These are phyloP conservation scores for Cenchrus fungigraminus DNA, from an alignment of 176 grass and related monocot species.

Conservation along the genomic window DNA sequence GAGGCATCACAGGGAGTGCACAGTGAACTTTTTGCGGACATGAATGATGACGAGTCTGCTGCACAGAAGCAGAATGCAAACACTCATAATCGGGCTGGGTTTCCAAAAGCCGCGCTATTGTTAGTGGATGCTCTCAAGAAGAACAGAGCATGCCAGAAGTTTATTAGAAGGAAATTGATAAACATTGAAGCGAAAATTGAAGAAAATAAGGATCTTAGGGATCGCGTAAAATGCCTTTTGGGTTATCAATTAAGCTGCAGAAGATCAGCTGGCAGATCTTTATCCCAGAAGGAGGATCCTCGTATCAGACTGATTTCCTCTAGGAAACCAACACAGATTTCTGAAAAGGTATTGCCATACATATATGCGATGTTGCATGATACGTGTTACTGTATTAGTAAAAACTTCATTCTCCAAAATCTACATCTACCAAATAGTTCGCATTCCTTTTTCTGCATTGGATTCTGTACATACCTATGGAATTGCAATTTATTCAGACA, in stretches of 20 bases:
- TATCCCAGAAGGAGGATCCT: conserved; percentile 83
- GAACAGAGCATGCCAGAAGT: conserved; percentile 86
- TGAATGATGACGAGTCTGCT: not conserved
- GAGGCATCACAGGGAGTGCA: conserved; percentile 7
- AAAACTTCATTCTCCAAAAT: not conserved
- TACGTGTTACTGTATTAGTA: not conserved
- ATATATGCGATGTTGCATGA: not conserved
- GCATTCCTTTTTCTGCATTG: not conserved
- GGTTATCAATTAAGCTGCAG: conserved; percentile 77
- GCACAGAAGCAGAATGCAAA: conserved; percentile 41
- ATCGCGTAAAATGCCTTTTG: conserved; percentile 86
- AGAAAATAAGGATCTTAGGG: conserved; percentile 82
- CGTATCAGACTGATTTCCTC: conserved; percentile 75
- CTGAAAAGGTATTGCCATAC: conserved; percentile 52
- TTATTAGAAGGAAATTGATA: conserved; percentile 89
- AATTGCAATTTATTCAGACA: conserved; percentile 17
- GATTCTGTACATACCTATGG: not conserved
- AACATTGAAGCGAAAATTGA: conserved; percentile 84
- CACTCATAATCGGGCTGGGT: conserved; percentile 29
- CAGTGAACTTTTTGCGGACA: not conserved
- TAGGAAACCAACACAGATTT: conserved; percentile 29
- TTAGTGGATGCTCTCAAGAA: conserved; percentile 86
- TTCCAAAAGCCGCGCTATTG: conserved; percentile 70
- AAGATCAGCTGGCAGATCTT: conserved; percentile 53
- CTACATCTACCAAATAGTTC: not conserved